A percentile compares a stretch with the other conserved stretches of the same genome.
Conservation (phyloP, 768 basidiomycete genomes). For the Amanita subjunquillea region DNA sequence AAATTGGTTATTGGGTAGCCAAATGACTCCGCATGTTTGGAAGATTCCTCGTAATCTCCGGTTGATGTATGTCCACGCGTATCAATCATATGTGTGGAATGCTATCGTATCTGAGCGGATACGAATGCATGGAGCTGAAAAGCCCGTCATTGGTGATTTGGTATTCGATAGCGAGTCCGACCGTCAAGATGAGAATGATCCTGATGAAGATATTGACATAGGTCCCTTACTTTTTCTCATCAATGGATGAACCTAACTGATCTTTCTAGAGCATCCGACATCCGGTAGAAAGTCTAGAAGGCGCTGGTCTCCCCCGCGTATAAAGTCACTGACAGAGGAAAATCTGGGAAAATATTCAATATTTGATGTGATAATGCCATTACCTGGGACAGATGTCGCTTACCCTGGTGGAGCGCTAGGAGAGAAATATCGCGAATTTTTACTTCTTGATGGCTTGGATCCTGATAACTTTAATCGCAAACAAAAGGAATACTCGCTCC, state of each 20-base stretch:
- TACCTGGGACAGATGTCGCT: slow-evolving; percentile 90
- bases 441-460: slow-evolving; percentile 81
- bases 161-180: slow-evolving; percentile 50
- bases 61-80: slow-evolving; percentile 97
- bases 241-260: background rate
- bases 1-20: background rate
- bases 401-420: slow-evolving; percentile 88
- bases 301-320: slow-evolving; percentile 56
- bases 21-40: background rate
- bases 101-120: slow-evolving; percentile 92
- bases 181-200: slow-evolving; percentile 22
- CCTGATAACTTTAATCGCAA: slow-evolving; percentile 82
- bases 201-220: slow-evolving; percentile 22
- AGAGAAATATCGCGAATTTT: slow-evolving; percentile 73
- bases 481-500: slow-evolving; percentile 91
- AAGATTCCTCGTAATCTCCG: slow-evolving; percentile 94
- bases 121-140: slow-evolving; percentile 59
- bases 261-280: slow-evolving; percentile 14
- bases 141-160: slow-evolving; percentile 82
- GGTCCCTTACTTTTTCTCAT: background rate
- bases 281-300: slow-evolving; percentile 29
- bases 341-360: slow-evolving; percentile 79
- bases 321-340: slow-evolving; percentile 69
- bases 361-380: slow-evolving; percentile 95
- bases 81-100: slow-evolving; percentile 99